Evolutionary conservation across 176 grass and related monocot genomes (phyloP).

Genomic region (Themeda triandra): DNA sequence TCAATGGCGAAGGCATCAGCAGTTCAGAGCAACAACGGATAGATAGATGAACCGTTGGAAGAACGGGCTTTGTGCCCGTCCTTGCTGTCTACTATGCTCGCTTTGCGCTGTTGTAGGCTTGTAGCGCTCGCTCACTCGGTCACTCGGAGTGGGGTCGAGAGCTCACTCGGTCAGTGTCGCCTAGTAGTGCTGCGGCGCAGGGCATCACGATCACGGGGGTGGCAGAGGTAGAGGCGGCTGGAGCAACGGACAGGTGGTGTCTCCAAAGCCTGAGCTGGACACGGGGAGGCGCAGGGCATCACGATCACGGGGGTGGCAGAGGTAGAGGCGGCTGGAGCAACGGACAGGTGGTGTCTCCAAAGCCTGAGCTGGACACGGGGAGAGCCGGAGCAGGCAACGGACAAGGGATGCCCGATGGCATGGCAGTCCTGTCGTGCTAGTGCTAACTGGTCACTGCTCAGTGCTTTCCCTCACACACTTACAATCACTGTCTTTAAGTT

Average conservation of each 20-base stretch:
- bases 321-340: slow-evolving; percentile 15
- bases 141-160: not conserved
- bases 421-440: not conserved
- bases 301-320: slow-evolving; percentile 35
- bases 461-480: not conserved
- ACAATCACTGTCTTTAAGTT: no score
- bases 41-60: not conserved
- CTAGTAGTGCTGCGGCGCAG: not conserved
- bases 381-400: slow-evolving; percentile 26
- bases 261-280: slow-evolving; percentile 37
- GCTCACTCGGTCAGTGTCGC: slow-evolving; percentile 6
- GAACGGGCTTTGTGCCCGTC: not conserved
- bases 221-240: slow-evolving; percentile 1
- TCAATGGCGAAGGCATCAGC: not conserved
- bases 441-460: not conserved
- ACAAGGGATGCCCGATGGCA: not conserved
- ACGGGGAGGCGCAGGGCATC: no score
- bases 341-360: slow-evolving; percentile 33
- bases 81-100: not conserved
- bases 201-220: slow-evolving; percentile 34
- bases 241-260: slow-evolving; percentile 38
- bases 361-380: slow-evolving; percentile 29
- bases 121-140: not conserved
- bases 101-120: not conserved
- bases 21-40: not conserved